These are phyloP conservation scores for Fragilariopsis cylindrus DNA, from an alignment of 108 stramenopile species.

Conservation along the genomic window DNA sequence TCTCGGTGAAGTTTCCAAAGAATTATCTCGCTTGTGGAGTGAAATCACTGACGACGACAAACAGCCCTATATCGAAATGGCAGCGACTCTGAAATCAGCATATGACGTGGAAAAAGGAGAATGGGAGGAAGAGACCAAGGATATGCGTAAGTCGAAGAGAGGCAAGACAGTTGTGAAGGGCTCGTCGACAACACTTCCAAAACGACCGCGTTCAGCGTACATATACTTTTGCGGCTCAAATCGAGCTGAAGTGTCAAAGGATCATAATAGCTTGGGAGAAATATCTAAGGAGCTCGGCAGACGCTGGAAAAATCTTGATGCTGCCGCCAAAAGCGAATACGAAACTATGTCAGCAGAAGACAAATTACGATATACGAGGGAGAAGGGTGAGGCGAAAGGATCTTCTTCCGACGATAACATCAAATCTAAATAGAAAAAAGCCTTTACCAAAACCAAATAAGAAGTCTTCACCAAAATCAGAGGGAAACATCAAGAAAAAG, in stretches of 20 bases:
- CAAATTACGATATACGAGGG: conserved; percentile 9
- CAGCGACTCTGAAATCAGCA: conserved; percentile 34
- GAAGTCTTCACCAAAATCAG: not conserved
- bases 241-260: conserved; percentile 37
- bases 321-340: conserved; percentile 23
- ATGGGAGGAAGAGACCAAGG: conserved; percentile 13
- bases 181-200: not conserved
- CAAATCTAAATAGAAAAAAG: not conserved
- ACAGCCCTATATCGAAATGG: conserved; percentile 30
- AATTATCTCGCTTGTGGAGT: conserved; percentile 54
- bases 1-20: conserved; percentile 57
- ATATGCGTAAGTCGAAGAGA: conserved; percentile 7
- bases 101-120: conserved; percentile 27
- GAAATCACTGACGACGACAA: conserved; percentile 23
- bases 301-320: conserved; percentile 38
- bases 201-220: conserved; percentile 47
- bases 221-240: conserved; percentile 49
- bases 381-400: not conserved
- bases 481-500: conserved; percentile 17
- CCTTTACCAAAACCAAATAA: not conserved
- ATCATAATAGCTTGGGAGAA: conserved; percentile 28
- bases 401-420: not conserved
- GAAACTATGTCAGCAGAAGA: conserved; percentile 29
- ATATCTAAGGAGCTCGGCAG: conserved; percentile 60
- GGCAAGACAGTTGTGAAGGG: conserved; percentile 15